Evolutionary conservation across 1,139 yeast species (phyloP).

Genomic region (Yamadazyma mexicana): DNA sequence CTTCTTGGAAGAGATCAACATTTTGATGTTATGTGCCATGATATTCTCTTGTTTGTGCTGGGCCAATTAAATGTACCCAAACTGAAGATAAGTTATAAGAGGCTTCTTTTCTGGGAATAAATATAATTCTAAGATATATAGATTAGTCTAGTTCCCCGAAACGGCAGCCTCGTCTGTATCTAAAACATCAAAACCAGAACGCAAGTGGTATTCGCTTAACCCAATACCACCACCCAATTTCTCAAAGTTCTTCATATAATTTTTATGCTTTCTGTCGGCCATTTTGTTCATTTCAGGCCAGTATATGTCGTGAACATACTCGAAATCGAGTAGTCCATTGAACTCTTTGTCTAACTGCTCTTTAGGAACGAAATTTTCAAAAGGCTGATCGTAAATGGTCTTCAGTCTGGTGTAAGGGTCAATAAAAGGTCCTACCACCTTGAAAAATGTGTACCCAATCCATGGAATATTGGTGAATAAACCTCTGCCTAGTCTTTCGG

Average conservation of each 20-base stretch:
- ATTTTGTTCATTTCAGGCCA: constrained; percentile 73
- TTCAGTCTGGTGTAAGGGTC: constrained; percentile 94
- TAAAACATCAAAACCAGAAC: constrained; percentile 19
- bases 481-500: constrained; percentile 92
- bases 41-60: too few relatives aligned
- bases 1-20: too few relatives aligned
- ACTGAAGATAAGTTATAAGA: too few relatives aligned
- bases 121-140: too few relatives aligned
- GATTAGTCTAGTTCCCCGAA: too few relatives aligned
- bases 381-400: constrained; percentile 86
- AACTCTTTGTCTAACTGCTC: constrained; percentile 82
- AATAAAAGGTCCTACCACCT: constrained; percentile 87
- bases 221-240: constrained; percentile 74
- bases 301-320: constrained; percentile 72
- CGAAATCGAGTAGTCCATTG: constrained; percentile 82
- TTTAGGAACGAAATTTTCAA: constrained; percentile 74
- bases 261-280: constrained; percentile 53
- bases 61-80: too few relatives aligned
- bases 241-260: constrained; percentile 62
- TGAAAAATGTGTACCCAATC: constrained; percentile 87
- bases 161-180: background rate
- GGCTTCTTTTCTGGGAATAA: too few relatives aligned
- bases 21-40: too few relatives aligned
- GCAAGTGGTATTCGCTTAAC: constrained; percentile 55
- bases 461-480: constrained; percentile 89